A percentile compares a stretch with the other conserved stretches of the same genome.
phyloP scores from a whole-genome alignment of 371 early-diverging fungal genomes.

The Rhizopus sp. region DNA sequence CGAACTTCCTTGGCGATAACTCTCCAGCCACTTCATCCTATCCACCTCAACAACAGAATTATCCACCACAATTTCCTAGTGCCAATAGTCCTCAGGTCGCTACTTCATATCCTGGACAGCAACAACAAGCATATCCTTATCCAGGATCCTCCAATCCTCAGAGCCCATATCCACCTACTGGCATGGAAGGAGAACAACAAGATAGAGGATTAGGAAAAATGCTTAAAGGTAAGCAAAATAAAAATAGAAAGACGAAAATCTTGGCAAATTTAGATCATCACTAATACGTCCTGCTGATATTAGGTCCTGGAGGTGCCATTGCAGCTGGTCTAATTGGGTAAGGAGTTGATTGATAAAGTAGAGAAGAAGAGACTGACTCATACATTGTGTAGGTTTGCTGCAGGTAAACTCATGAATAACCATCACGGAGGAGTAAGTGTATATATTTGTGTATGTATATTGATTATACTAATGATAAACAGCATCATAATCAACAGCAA shows the following conservation, averaged over 20 bases:
- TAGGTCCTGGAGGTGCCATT: slow-evolving; percentile 25
- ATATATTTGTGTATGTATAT: neutral
- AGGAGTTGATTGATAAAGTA: neutral
- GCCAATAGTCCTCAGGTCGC: neutral
- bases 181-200: neutral
- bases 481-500: neutral
- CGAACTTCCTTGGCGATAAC: slow-evolving; percentile 9
- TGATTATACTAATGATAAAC: neutral
- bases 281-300: neutral
- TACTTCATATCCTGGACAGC: slow-evolving; percentile 8
- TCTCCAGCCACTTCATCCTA: slow-evolving; percentile 4
- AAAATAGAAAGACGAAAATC: neutral
- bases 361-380: neutral
- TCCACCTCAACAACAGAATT: slow-evolving; percentile 17
- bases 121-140: neutral
- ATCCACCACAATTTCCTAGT: slow-evolving; percentile 3
- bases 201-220: slow-evolving; percentile 19
- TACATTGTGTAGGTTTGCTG: slow-evolving; percentile 13
- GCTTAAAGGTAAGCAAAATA: slow-evolving; percentile 8
- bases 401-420: slow-evolving; percentile 19
- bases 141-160: neutral
- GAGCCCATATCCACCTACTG: neutral
- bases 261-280: neutral
- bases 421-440: neutral
- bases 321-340: slow-evolving; percentile 25